Conservation (phyloP, 2,329 filamentous ascomycete species). For the Chaetoscypha palmicola region DNA sequence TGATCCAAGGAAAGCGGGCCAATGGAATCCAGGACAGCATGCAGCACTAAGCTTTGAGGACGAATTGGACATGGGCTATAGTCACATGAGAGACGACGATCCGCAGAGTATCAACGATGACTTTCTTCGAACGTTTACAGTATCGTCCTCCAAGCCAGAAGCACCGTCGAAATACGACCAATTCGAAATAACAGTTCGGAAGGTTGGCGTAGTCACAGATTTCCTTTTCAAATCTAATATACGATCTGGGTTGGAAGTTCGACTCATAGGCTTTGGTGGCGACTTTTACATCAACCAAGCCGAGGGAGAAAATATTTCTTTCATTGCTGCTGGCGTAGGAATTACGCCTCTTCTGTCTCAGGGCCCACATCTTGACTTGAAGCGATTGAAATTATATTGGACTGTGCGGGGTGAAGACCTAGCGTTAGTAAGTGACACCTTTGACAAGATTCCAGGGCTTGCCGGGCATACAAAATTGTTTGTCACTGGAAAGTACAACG, state of each 20-base stretch:
- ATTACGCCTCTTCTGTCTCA: conserved; percentile 77
- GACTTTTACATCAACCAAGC: conserved; percentile 41
- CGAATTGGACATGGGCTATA: conserved; percentile 67
- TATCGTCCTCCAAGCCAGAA: conserved; percentile 51
- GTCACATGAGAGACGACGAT: conserved; percentile 78
- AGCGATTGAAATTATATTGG: conserved; percentile 58
- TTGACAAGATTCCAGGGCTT: conserved; percentile 47
- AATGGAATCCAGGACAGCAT: conserved; percentile 68
- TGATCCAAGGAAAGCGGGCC: conserved; percentile 28
- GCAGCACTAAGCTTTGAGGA: conserved; percentile 65
- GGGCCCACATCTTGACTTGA: conserved; percentile 43
- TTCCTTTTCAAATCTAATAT: conserved; percentile 55
- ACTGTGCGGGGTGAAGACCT: conserved; percentile 56
- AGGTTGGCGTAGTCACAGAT: conserved; percentile 60
- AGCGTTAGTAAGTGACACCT: conserved; percentile 51
- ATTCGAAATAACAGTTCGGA: conserved; percentile 67
- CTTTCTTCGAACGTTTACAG: conserved; percentile 74
- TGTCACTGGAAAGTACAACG: conserved; percentile 45
- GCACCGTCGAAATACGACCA: conserved; percentile 17
- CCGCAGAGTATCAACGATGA: conserved; percentile 78
- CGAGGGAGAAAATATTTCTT: conserved; percentile 38
- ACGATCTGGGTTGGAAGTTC: conserved; percentile 50
- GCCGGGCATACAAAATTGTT: conserved; percentile 51
- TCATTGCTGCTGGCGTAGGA: conserved; percentile 73
- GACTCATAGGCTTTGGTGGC: conserved; percentile 68